Conservation (phyloP, 495 filamentous ascomycete species). For the Pseudotulostoma volvatum region DNA sequence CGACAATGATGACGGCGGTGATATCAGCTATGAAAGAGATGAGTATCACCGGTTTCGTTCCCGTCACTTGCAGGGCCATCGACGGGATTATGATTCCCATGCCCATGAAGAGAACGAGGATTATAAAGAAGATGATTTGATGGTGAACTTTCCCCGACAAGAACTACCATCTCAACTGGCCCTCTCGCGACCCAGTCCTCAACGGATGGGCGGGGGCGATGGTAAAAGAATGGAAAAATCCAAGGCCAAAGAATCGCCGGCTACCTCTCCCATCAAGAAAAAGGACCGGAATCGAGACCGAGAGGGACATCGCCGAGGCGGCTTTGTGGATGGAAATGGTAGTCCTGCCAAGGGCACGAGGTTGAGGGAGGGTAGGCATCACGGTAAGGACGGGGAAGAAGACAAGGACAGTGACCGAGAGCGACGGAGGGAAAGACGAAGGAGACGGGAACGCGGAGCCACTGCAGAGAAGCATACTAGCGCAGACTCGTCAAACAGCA, state of each 20-base stretch:
- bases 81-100: constrained; percentile 7
- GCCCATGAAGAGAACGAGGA: constrained; percentile 9
- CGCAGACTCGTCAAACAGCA: constrained; percentile 24
- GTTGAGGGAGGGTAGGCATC: constrained; percentile 10
- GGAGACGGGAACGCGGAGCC: constrained; percentile 7
- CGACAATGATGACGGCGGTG: constrained; percentile 17
- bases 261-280: constrained; percentile 19
- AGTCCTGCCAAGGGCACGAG: constrained; percentile 10
- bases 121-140: constrained; percentile 6
- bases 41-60: constrained; percentile 1
- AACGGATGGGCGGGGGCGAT: not conserved
- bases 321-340: constrained; percentile 6
- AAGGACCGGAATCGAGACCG: constrained; percentile 16
- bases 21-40: constrained; percentile 9
- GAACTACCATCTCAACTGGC: not conserved
- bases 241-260: constrained; percentile 21
- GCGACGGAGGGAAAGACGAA: constrained; percentile 8
- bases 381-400: constrained; percentile 1
- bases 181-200: constrained; percentile 1
- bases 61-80: constrained; percentile 2
- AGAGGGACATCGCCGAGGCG: constrained; percentile 12
- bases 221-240: constrained; percentile 12
- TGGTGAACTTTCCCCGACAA: not conserved
- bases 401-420: constrained; percentile 1
- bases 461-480: constrained; percentile 22